Base-by-base conservation (phyloP, 768 basidiomycete genomes). In the Boletellus ananas region DNA sequence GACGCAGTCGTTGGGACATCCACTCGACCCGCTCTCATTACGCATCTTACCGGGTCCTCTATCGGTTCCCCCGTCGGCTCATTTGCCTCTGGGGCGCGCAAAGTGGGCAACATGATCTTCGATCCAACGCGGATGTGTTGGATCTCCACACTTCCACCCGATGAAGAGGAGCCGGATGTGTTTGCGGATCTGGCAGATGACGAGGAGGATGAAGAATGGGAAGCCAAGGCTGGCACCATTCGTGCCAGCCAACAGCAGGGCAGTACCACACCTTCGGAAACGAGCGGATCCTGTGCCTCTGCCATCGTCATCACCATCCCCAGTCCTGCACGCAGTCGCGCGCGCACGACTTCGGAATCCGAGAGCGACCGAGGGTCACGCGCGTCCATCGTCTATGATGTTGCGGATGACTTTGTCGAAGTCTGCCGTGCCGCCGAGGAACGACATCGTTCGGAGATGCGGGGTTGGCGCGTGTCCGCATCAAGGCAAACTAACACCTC, bases 61-160 rank as follows among this genome's bases (percentile, higher is more conserved):
- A 78, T 90, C 20, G 86, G 87, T 35, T 90, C 88, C 13, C 89
- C 87, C 31, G 79, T 84, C 25, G 80, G 84, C 39, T 81, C 86
- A 25, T 82, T 88, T 61, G 77, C 84, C 29, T 77, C 83, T 47
- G 88, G 89, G 43, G 86, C 91, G 34, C 83, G 91, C 50, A 84
- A 93, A 67, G 95, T 97, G 17, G 96, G 96, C 39, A 92, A 94
- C 74, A 99, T 99, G 95, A 83, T 92, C 34, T 98, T 99, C 62
- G 94, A 99, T 71, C 94, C 96, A 1, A 63, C 80, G 37, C 83
- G 84, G 21, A 97, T 97, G 94, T 90, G 92, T 63, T 97, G 93
- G 93, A 80, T 98, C 70, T 90, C 90, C 49, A 84, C 84, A 51
- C 68, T 91, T 35, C 78, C 85, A 6, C 85, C 87, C 18, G 93